Evolutionary conservation across 1,139 yeast genomes (phyloP).

Genomic region (Pneumocystis carinii): DNA sequence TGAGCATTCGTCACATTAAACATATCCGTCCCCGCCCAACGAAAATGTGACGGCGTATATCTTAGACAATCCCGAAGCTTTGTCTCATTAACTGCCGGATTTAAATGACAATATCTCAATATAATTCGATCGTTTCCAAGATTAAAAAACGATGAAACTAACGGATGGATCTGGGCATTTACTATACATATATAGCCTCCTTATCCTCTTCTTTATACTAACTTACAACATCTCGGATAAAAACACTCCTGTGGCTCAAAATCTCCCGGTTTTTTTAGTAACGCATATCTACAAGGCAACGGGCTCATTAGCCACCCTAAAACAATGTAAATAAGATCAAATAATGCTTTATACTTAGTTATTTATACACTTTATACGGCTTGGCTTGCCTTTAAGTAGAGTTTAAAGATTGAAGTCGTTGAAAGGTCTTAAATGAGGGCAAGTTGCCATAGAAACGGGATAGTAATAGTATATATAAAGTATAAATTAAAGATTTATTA

Average conservation of each 20-base stretch:
- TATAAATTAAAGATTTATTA: too few relatives aligned
- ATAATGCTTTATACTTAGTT: too few relatives aligned
- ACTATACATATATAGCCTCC: not conserved
- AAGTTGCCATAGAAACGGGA: too few relatives aligned
- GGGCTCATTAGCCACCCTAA: too few relatives aligned
- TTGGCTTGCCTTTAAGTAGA: too few relatives aligned
- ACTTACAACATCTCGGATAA: not conserved
- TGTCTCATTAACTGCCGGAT: not conserved
- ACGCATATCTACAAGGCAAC: not conserved
- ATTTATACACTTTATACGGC: too few relatives aligned
- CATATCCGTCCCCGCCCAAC: not conserved
- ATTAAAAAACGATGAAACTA: not conserved
- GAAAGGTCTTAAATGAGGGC: too few relatives aligned
- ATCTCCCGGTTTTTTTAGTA: not conserved
- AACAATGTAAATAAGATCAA: too few relatives aligned
- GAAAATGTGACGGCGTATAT: not conserved
- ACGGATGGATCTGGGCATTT: not conserved
- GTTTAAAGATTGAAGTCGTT: too few relatives aligned
- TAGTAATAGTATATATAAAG: too few relatives aligned
- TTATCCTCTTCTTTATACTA: not conserved
- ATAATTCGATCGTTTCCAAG: not conserved
- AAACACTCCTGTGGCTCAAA: not conserved
- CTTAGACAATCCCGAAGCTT: not conserved
- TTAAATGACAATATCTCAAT: not conserved
- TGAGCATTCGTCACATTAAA: not conserved